A percentile compares a stretch with the other conserved stretches of the same genome.
phyloP scores from a whole-genome alignment of 495 filamentous ascomycete species.

The Poronia punctata region DNA sequence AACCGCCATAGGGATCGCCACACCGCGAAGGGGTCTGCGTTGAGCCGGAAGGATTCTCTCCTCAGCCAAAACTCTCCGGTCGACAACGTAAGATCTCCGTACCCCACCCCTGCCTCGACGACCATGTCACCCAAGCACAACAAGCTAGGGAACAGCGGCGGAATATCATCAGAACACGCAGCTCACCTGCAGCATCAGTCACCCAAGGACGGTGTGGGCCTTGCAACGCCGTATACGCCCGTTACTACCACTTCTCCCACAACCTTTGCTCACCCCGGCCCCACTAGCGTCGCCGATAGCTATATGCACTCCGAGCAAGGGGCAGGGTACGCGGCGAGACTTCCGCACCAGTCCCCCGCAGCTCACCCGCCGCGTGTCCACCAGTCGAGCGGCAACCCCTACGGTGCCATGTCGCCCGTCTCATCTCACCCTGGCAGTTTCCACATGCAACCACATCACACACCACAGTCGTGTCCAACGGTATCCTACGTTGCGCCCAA shows the following conservation, averaged over 20 bases:
- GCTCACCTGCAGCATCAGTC: slow-evolving; percentile 47
- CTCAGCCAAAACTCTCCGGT: slow-evolving; percentile 52
- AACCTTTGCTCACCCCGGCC: slow-evolving; percentile 30
- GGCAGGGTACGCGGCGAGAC: slow-evolving; percentile 29
- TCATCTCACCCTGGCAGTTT: slow-evolving; percentile 40
- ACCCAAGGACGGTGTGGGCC: slow-evolving; percentile 40
- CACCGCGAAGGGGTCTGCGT: slow-evolving; percentile 88
- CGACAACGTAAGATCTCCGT: slow-evolving; percentile 37
- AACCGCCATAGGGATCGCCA: slow-evolving; percentile 90
- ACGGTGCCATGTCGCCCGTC: slow-evolving; percentile 44
- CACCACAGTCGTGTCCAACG: slow-evolving; percentile 33
- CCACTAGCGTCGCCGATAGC: slow-evolving; percentile 32
- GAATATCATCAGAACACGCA: slow-evolving; percentile 31
- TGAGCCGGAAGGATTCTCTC: slow-evolving; percentile 81
- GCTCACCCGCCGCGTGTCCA: slow-evolving; percentile 34
- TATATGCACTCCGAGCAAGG: slow-evolving; percentile 39
- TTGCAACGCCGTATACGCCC: slow-evolving; percentile 42
- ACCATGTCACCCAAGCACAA: slow-evolving; percentile 34
- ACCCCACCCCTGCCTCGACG: slow-evolving; percentile 34
- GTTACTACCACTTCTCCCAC: slow-evolving; percentile 41
- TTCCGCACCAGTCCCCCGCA: slow-evolving; percentile 35
- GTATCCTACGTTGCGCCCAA: slow-evolving; percentile 43
- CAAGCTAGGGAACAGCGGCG: slow-evolving; percentile 7
- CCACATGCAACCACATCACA: slow-evolving; percentile 36
- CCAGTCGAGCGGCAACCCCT: slow-evolving; percentile 39